phyloP scores from a whole-genome alignment of 345 rosid genomes.

The Salix suchowensis region DNA sequence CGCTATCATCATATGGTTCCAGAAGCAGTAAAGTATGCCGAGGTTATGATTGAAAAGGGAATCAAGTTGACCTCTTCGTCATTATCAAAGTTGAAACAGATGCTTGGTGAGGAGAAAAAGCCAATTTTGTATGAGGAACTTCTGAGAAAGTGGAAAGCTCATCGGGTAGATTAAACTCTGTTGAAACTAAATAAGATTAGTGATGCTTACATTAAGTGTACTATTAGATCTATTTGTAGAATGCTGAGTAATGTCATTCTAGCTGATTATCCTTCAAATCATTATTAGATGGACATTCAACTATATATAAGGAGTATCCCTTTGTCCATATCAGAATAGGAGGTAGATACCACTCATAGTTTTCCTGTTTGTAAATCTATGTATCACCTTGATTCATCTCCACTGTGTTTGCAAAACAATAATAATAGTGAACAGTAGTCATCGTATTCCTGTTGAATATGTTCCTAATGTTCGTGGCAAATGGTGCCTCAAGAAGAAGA shows the following conservation, averaged over 20 bases:
- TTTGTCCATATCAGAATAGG: too few relatives aligned
- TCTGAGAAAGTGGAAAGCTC: constrained; percentile 34
- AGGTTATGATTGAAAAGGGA: constrained; percentile 49
- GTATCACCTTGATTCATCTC: too few relatives aligned
- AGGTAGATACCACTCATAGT: too few relatives aligned
- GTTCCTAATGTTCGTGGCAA: too few relatives aligned
- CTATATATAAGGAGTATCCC: not conserved
- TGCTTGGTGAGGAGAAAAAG: constrained; percentile 31
- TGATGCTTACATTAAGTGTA: not conserved
- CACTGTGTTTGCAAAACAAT: too few relatives aligned
- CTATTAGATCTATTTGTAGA: not conserved
- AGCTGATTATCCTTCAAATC: not conserved
- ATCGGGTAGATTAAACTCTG: constrained; percentile 11
- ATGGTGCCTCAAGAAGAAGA: too few relatives aligned
- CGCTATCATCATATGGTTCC: constrained; percentile 41
- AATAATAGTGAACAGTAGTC: too few relatives aligned
- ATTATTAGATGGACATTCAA: not conserved
- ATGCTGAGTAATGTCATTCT: not conserved
- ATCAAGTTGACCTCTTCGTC: constrained; percentile 40
- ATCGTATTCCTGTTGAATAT: too few relatives aligned
- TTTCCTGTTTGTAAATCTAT: too few relatives aligned
- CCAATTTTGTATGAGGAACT: constrained; percentile 40
- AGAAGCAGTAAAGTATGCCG: constrained; percentile 59
- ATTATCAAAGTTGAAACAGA: constrained; percentile 42
- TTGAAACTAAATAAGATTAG: not conserved